A percentile compares a stretch with the other conserved stretches of the same genome.
Evolutionary conservation across 1,284 basidiomycete species (phyloP).

Genomic region (Earliella scabrosa): DNA sequence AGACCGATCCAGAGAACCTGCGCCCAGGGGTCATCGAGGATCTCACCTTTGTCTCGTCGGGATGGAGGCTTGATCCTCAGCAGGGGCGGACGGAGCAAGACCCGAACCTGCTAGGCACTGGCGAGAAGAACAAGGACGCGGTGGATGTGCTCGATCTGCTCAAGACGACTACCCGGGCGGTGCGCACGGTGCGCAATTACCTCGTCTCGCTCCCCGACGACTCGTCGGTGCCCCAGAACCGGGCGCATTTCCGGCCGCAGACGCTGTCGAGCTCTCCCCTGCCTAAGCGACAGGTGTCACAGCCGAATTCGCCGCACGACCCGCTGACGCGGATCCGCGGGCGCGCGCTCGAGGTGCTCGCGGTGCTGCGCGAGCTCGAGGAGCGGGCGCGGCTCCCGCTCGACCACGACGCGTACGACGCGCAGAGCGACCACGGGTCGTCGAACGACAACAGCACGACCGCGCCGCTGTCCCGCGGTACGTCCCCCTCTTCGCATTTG

Average conservation of each 20-base stretch:
- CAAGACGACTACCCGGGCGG: constrained; percentile 75
- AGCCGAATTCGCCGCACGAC: constrained; percentile 46
- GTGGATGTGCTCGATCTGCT: constrained; percentile 69
- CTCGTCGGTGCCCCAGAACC: constrained; percentile 54
- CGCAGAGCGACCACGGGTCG: constrained; percentile 65
- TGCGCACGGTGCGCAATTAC: constrained; percentile 82
- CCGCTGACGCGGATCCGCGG: constrained; percentile 71
- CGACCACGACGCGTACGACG: constrained; percentile 76
- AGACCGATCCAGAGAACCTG: constrained; percentile 73
- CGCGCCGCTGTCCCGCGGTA: constrained; percentile 38
- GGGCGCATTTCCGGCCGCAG: constrained; percentile 49
- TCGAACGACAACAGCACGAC: constrained; percentile 37
- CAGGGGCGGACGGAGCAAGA: constrained; percentile 23
- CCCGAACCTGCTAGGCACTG: constrained; percentile 32
- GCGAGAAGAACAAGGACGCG: constrained; percentile 20
- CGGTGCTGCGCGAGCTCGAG: constrained; percentile 72
- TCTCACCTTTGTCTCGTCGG: constrained; percentile 58
- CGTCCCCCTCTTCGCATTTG: constrained; percentile 48
- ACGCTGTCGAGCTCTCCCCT: constrained; percentile 43
- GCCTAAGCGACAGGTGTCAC: constrained; percentile 41
- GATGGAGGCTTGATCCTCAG: constrained; percentile 52
- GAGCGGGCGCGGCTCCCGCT: constrained; percentile 68
- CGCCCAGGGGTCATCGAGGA: constrained; percentile 75
- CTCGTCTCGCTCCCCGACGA: constrained; percentile 80
- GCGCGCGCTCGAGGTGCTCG: constrained; percentile 77